These are phyloP conservation scores for Citrullus colocynthis DNA, from an alignment of 306 rosid genomes.

Conservation along the genomic window DNA sequence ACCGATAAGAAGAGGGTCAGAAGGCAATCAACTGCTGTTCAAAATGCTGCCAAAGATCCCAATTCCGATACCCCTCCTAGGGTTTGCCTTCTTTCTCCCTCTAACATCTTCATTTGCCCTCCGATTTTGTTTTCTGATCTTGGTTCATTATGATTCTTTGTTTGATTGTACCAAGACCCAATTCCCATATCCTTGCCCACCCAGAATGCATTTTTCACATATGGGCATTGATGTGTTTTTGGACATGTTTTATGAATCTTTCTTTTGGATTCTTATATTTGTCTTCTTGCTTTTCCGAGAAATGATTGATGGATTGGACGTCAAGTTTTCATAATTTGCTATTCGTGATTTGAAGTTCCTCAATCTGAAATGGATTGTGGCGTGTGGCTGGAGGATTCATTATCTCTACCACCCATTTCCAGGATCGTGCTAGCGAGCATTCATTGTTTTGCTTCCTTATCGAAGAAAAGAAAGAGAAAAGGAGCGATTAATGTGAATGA, in stretches of 20 bases:
- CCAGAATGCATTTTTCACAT: no score
- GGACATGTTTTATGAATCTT: background rate
- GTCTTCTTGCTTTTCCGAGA: background rate
- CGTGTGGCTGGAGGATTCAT: background rate
- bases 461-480: background rate
- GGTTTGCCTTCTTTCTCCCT: slow-evolving; percentile 30
- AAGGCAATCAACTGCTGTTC: slow-evolving; percentile 57
- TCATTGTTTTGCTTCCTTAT: background rate
- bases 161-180: background rate
- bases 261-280: background rate
- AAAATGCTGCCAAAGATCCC: slow-evolving; percentile 66
- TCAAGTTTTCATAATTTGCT: background rate
- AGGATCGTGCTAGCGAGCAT: background rate
- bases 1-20: slow-evolving; percentile 91
- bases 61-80: slow-evolving; percentile 70
- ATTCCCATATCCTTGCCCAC: background rate
- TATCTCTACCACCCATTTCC: background rate
- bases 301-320: background rate
- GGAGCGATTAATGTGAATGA: background rate
- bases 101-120: background rate
- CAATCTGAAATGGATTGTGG: background rate
- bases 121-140: slow-evolving; percentile 21
- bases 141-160: slow-evolving; percentile 8
- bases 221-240: background rate
- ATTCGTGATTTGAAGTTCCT: background rate